Evolutionary conservation across 345 rosid genomes (phyloP).

Genomic region (Moricandia arvensis): DNA sequence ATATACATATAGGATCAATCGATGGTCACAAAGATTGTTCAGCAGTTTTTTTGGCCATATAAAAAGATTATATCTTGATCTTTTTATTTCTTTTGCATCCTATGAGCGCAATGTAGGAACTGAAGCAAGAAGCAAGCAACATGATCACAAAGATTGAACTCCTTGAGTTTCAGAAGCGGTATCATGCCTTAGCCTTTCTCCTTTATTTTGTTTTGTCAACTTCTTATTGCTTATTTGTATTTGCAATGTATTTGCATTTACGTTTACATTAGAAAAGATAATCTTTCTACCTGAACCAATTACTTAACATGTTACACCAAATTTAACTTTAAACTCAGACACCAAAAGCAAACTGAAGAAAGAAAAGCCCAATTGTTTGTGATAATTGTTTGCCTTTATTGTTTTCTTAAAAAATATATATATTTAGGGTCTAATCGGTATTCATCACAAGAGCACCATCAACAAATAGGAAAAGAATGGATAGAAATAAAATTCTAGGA

Average conservation of each 20-base stretch:
- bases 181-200: conserved; percentile 6
- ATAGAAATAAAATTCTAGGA: no score
- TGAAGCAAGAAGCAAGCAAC: conserved; percentile 46
- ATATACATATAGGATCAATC: background rate
- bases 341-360: background rate
- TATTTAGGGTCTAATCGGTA: no score
- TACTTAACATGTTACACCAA: background rate
- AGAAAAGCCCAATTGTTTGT: background rate
- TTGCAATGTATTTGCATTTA: background rate
- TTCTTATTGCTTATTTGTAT: background rate
- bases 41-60: background rate
- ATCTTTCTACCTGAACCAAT: background rate
- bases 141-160: conserved; percentile 57
- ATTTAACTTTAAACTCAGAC: background rate
- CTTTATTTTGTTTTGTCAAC: background rate
- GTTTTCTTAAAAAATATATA: no score
- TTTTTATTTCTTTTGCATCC: background rate
- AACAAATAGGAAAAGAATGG: no score
- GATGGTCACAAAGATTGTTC: conserved; percentile 4
- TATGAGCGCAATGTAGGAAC: conserved; percentile 44
- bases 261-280: background rate
- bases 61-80: background rate
- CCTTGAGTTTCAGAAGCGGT: conserved; percentile 58
- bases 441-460: no score
- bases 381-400: background rate